Percentiles rank a stretch among this genome's conserved stretches.
These are phyloP conservation scores for Xylaria sp. DNA, from an alignment of 2,329 filamentous ascomycete genomes.

Conservation along the genomic window DNA sequence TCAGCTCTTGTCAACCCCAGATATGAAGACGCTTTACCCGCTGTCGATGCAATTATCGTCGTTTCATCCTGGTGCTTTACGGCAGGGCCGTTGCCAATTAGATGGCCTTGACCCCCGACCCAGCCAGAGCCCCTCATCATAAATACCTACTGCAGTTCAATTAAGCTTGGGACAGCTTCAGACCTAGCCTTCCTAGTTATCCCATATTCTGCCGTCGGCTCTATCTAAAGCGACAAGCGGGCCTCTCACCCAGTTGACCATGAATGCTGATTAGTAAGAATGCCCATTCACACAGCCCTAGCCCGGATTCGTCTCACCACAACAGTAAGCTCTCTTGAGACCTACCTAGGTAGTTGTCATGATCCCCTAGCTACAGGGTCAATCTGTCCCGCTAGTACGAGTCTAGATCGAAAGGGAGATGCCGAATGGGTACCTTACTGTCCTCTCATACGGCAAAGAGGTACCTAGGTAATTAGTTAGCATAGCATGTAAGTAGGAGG, in stretches of 20 bases:
- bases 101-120: neutral
- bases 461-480: neutral
- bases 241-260: neutral
- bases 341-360: neutral
- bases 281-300: conserved; percentile 1
- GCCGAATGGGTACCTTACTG: neutral
- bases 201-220: neutral
- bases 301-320: neutral
- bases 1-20: neutral
- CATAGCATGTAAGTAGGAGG: neutral
- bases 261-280: conserved; percentile 12
- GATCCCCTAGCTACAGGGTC: conserved; percentile 5
- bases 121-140: conserved; percentile 7
- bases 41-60: neutral
- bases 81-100: neutral
- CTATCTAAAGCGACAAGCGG: neutral
- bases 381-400: neutral
- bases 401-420: neutral
- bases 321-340: conserved; percentile 20
- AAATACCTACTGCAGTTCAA: conserved; percentile 1
- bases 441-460: neutral
- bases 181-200: neutral
- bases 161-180: neutral
- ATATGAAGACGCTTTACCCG: neutral
- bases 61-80: neutral